These are phyloP conservation scores for Podaxis rugospora DNA, from an alignment of 768 basidiomycete species.

Conservation along the genomic window DNA sequence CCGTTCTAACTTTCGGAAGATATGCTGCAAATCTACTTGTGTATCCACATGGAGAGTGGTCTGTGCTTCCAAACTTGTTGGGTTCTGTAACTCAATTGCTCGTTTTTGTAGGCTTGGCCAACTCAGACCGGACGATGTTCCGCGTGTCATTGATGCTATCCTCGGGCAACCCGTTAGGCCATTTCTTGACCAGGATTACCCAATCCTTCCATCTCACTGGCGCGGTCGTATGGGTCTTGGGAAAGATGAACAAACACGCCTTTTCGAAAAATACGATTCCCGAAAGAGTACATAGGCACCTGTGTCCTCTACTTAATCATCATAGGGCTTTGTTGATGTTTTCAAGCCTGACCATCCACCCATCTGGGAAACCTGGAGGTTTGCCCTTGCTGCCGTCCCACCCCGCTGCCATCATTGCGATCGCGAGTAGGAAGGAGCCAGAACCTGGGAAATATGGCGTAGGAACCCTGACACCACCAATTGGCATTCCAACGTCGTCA, in stretches of 20 bases:
- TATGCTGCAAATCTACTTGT: conserved; percentile 67
- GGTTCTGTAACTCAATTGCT: not conserved
- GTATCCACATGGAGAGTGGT: conserved; percentile 75
- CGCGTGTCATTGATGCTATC: conserved; percentile 45
- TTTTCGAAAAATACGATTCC: conserved; percentile 17
- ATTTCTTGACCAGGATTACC: conserved; percentile 22
- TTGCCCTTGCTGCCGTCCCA: conserved; percentile 39
- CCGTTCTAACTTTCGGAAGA: conserved; percentile 26
- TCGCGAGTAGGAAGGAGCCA: conserved; percentile 44
- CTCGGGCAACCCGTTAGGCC: conserved; percentile 26
- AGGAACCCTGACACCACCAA: conserved; percentile 48
- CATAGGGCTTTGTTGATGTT: conserved; percentile 19
- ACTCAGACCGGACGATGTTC: conserved; percentile 53
- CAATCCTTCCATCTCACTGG: conserved; percentile 51
- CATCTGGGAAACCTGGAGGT: conserved; percentile 26
- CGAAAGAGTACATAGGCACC: not conserved
- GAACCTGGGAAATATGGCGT: conserved; percentile 60
- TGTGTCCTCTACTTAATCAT: not conserved
- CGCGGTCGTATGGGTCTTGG: conserved; percentile 67
- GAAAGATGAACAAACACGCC: conserved; percentile 50
- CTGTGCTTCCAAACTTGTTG: conserved; percentile 15
- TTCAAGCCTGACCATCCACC: conserved; percentile 25
- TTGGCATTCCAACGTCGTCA: conserved; percentile 58
- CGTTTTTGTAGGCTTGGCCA: conserved; percentile 51
- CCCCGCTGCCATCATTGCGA: conserved; percentile 56